Percentiles rank a stretch among this genome's conserved stretches.
Evolutionary conservation across 345 rosid genomes (phyloP).

Genomic region (Lenwebbia sp.): DNA sequence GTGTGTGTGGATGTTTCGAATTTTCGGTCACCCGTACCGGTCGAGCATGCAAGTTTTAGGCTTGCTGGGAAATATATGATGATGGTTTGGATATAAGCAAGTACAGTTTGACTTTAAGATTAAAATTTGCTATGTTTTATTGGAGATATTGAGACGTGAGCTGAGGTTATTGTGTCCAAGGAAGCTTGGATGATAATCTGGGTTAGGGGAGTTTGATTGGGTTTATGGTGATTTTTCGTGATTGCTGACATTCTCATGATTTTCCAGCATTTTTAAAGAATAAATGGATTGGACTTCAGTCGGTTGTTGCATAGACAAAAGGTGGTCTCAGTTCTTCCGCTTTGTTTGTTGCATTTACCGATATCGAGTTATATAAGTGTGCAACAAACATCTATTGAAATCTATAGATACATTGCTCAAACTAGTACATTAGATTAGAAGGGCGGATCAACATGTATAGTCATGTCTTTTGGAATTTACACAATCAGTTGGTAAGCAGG

Average conservation of each 20-base stretch:
- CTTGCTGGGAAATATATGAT: not conserved
- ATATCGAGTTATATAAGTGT: no score
- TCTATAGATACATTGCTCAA: not conserved
- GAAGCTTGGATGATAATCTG: not conserved
- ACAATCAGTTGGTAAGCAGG: not conserved
- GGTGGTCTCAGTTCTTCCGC: not conserved
- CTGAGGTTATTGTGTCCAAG: not conserved
- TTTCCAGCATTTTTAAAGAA: not conserved
- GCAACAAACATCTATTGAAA: not conserved
- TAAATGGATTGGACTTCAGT: not conserved
- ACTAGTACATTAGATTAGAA: not conserved
- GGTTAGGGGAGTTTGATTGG: not conserved
- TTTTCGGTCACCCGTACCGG: not conserved
- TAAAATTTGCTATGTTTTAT: not conserved
- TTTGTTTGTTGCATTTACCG: not conserved
- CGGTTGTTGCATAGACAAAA: not conserved
- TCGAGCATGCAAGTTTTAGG: not conserved
- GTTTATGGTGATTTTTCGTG: not conserved
- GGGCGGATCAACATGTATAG: not conserved
- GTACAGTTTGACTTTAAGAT: not conserved
- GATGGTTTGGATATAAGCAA: not conserved
- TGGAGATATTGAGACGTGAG: no score
- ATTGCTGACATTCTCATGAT: not conserved
- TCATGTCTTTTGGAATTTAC: not conserved
- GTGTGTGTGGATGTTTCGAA: not conserved